These are phyloP conservation scores for Cucumis hystrix DNA, from an alignment of 306 rosid genomes.

Conservation along the genomic window DNA sequence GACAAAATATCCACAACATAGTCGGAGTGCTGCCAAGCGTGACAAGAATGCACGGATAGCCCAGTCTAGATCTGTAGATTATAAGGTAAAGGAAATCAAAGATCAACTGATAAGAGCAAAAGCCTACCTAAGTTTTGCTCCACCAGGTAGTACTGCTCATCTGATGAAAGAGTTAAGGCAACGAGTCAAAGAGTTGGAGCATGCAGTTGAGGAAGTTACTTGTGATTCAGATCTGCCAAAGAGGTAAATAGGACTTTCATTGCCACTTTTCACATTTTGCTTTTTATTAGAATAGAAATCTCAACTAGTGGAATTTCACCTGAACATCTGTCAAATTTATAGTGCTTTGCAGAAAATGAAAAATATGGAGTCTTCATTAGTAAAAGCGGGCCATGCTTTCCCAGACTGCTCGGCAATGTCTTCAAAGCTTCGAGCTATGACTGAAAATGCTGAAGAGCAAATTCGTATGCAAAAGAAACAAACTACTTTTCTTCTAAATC, in stretches of 20 bases:
- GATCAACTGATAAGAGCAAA: conserved; percentile 83
- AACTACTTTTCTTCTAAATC: conserved; percentile 48
- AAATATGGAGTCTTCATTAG: conserved; percentile 65
- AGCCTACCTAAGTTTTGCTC: conserved; percentile 56
- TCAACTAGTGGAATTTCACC: neutral
- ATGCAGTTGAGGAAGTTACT: conserved; percentile 46
- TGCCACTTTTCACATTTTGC: neutral
- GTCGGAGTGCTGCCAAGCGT: conserved; percentile 13
- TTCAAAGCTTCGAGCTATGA: conserved; percentile 74
- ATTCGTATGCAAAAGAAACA: conserved; percentile 40
- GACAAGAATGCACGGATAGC: conserved; percentile 21
- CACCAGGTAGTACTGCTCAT: conserved; percentile 58
- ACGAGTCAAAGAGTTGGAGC: conserved; percentile 69
- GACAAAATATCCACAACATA: conserved; percentile 14
- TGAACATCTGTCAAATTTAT: conserved; percentile 33
- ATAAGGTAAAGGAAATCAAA: conserved; percentile 54
- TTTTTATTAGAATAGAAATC: no score
- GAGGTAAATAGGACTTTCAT: conserved; percentile 37
- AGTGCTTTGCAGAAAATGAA: conserved; percentile 92
- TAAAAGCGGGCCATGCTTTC: conserved; percentile 54
- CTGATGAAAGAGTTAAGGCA: conserved; percentile 68
- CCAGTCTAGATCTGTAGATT: conserved; percentile 21
- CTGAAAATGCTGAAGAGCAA: conserved; percentile 61
- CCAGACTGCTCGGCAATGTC: conserved; percentile 76
- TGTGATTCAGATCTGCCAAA: conserved; percentile 58